These are phyloP conservation scores for Miscanthus sacchariflorus DNA, from an alignment of 202 grass and related monocot species.

Conservation along the genomic window DNA sequence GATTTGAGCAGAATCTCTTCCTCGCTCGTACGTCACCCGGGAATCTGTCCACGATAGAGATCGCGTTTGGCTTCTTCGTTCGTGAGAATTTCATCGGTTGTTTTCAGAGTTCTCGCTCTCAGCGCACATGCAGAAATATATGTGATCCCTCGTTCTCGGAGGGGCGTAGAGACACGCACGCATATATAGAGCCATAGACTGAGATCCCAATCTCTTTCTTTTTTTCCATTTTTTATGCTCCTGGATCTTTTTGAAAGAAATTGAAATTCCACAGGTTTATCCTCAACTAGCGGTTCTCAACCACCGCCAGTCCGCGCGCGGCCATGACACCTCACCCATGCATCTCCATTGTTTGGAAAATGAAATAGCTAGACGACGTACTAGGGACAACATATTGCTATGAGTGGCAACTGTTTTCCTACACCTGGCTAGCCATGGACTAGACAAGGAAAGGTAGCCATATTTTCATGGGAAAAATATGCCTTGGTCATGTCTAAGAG, in stretches of 20 bases:
- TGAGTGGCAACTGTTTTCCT: background rate
- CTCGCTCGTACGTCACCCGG: background rate
- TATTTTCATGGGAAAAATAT: background rate
- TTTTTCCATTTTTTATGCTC: too few relatives aligned
- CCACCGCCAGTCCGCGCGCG: constrained; percentile 1
- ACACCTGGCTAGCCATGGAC: constrained; percentile 11
- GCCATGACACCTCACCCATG: constrained; percentile 17
- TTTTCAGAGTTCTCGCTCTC: constrained; percentile 40
- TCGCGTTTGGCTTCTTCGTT: background rate
- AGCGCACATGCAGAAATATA: constrained; percentile 9
- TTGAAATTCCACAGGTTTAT: background rate
- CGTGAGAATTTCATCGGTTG: background rate
- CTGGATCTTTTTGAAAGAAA: background rate
- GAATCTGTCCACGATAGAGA: background rate
- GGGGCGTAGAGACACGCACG: background rate
- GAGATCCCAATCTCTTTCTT: background rate
- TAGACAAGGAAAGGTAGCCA: constrained; percentile 9
- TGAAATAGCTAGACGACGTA: background rate
- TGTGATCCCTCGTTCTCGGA: background rate
- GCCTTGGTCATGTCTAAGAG: background rate
- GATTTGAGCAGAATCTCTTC: background rate
- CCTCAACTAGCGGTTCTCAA: background rate
- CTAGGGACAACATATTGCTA: background rate
- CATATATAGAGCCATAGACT: background rate
- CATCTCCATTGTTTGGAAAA: background rate